phyloP scores from a whole-genome alignment of 2,329 filamentous ascomycete species.

The Ophidiomyces ophidiicola region DNA sequence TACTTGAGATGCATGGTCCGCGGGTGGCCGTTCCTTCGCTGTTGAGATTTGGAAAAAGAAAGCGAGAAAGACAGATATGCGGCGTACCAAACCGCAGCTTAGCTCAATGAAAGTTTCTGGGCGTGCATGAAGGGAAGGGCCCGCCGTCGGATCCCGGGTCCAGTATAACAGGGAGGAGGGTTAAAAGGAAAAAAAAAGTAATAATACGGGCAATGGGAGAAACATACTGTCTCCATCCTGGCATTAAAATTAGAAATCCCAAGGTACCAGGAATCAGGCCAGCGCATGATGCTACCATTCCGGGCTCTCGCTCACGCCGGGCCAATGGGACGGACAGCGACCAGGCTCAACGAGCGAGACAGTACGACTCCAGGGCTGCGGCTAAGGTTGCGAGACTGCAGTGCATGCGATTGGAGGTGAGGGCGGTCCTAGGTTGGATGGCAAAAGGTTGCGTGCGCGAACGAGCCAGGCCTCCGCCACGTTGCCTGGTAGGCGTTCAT shows the following conservation, averaged over 20 bases:
- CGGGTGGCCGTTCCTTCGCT: constrained; percentile 5
- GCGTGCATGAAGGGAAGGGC: constrained; percentile 1
- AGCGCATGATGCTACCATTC: constrained; percentile 9
- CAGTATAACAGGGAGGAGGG: constrained; percentile 3
- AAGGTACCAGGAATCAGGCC: constrained; percentile 4
- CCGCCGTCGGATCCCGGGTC: constrained; percentile 8
- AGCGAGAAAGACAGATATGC: constrained; percentile 1
- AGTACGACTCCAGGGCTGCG: no score
- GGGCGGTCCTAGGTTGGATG: no score
- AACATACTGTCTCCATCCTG: constrained; percentile 8
- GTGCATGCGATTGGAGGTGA: no score
- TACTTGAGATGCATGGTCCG: constrained; percentile 1
- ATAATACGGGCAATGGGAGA: constrained; percentile 8
- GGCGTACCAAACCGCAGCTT: constrained; percentile 6
- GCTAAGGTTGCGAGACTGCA: no score
- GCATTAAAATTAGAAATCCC: constrained; percentile 8
- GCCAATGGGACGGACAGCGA: constrained; percentile 2
- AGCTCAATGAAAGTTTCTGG: constrained; percentile 2
- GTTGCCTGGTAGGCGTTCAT: not conserved
- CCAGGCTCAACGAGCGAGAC: no score
- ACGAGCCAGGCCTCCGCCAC: not conserved
- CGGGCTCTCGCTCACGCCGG: constrained; percentile 4
- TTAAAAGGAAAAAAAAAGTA: constrained; percentile 2
- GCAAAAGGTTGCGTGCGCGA: no score
- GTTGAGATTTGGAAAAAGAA: not conserved